Evolutionary conservation across 2,329 filamentous ascomycete genomes (phyloP), one percentile per base, ranked within the genome.

Genomic region (Atkinsonella texensis): DNA sequence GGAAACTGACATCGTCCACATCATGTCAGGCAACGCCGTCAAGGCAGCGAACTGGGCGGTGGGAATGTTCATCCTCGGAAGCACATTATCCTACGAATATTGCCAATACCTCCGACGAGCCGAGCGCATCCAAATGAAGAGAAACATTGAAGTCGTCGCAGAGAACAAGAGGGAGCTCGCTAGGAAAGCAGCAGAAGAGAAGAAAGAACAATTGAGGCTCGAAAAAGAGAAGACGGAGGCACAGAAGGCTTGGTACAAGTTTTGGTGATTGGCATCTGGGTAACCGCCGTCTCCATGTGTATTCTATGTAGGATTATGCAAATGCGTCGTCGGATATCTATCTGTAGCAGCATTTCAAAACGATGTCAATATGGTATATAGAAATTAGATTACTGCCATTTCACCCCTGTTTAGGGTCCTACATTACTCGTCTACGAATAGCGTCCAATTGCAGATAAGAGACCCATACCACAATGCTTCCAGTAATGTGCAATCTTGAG

Each of bases 31-130:
- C 32, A 67, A 64, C 38, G 59, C 61, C 2, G 49, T 57, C 20
- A 65, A 78, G 60, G 81, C 87, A 1, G 83, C 85, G 38, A 94
- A 94, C 62, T 95, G 87, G 86, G 89, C 89, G 0, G 89, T 93
- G 6, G 87, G 83, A 7, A 75, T 81, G 38, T 95, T 93, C 65
- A 74, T 84, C 23, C 64, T 85, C 18, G 79, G 78, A 7, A 83
- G 85, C n/a, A 73, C 85, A 46, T 75, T 77, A 32, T 84, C 84
- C 48, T 93, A 89, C 69, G 88, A 96, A 68, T 89, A 85, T 62
- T 97, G 91, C 70, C 83, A 89, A 62, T 83, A 83, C 58, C 77
- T 79, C 55, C 77, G 89, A 53, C 74, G 79, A 46, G 76, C 84
- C 54, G 91, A 97, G 68, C 80, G 84, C 60, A 80, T 83, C 55